A percentile compares a stretch with the other conserved stretches of the same genome.
Evolutionary conservation across 208 protist species (phyloP).

Genomic region (Borovskyia barvae): DNA sequence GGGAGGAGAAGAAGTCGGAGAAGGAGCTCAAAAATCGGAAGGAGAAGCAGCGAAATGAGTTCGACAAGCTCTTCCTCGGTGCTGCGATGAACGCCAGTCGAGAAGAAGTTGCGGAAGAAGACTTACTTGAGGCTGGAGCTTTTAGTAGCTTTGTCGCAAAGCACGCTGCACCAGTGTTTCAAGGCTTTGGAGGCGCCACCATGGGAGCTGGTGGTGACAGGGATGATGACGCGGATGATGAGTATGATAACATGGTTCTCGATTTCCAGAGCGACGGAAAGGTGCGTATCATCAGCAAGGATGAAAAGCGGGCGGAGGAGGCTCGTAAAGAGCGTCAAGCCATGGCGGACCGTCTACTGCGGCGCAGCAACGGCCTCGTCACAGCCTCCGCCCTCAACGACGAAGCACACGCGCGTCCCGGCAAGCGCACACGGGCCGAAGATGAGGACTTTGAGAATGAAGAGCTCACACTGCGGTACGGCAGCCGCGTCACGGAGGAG

Average conservation of each 20-base stretch:
- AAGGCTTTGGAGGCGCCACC: conserved; percentile 21
- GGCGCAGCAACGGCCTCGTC: conserved; percentile 36
- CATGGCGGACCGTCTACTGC: conserved; percentile 72
- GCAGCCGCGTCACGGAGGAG: conserved; percentile 48
- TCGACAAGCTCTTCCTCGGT: conserved; percentile 80
- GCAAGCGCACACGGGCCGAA: conserved; percentile 64
- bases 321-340: conserved; percentile 43
- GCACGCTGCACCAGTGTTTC: conserved; percentile 31
- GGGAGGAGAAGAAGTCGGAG: conserved; percentile 79
- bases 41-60: conserved; percentile 65
- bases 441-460: conserved; percentile 86
- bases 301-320: conserved; percentile 64
- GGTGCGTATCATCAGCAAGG: conserved; percentile 75
- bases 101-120: conserved; percentile 56
- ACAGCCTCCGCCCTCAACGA: conserved; percentile 57
- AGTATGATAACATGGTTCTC: conserved; percentile 76
- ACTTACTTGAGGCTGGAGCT: conserved; percentile 74
- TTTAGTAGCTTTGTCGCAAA: conserved; percentile 77
- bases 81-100: conserved; percentile 47
- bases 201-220: conserved; percentile 4
- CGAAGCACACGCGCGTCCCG: conserved; percentile 30
- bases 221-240: conserved; percentile 43
- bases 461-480: conserved; percentile 74
- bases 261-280: conserved; percentile 76
- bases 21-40: conserved; percentile 54